Evolutionary conservation across 169 alveolate genomes (phyloP), one percentile per base, ranked within the genome.

Genomic region (Cryptosporidium muris): DNA sequence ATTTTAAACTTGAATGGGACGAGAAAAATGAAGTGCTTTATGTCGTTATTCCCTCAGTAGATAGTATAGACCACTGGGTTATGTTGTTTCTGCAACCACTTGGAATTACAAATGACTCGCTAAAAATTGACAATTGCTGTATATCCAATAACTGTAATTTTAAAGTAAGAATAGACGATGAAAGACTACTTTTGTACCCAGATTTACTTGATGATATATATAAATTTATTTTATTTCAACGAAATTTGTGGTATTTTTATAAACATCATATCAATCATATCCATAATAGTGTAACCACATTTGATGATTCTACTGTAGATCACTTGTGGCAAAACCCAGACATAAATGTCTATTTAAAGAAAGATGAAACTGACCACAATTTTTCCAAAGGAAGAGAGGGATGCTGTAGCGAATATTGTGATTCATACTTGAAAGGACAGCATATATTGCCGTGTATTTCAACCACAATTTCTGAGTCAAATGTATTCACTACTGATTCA

Each of bases 61-160:
- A 74, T 54, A 74, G 85, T 48, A 48, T 74, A 37, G 85, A 74
- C 49, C 85, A 74, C 42, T 74, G 85, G 85, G 60, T 74, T 66
- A 74, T 74, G 85, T 38, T 74, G 36, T 74, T 74, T 74, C 37
- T 74, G 38, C 85, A 74, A 60, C 85, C 85, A 12, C 25, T 74
- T 11, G 85, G 85, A 9, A 74, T 74, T 58, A 74, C 85, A 9
- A 54, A 53, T 58, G 85, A 74, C 40, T 74, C 85, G 1, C 48
- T 74, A 16, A 11, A 37, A 43, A 14, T 74, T 42, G 43, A 58
- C 12, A 74, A 74, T 48, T 74, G 85, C 34, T 74, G 85, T 48
- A 25, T 42, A 56, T 38, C 43, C 36, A 49, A 63, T 37, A 74
- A 58, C 9, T 74, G 85, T 9, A 63, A 74, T 25, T 74, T 74